Base-by-base conservation (phyloP, 2,329 filamentous ascomycete species). In the Zarea fungicola region DNA sequence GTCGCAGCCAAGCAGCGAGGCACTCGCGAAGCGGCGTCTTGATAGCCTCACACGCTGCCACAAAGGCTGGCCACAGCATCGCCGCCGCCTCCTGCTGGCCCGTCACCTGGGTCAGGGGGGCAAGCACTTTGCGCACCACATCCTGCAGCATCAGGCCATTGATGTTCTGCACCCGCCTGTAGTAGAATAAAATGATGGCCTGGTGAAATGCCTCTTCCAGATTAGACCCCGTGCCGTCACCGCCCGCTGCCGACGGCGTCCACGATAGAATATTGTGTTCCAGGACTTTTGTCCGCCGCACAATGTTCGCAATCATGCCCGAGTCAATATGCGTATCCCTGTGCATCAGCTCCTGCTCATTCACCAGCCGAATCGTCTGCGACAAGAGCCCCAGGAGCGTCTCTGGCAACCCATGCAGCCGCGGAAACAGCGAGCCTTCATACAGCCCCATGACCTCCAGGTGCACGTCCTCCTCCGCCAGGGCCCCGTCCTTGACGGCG, bases 81-180 rank as follows among this genome's bases (percentile, higher is more conserved):
- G 16, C n/a, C 14, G 32, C 42, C n/a, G 42, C 32, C 21, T 45
- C 32, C 22, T 37, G 32, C 16, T 31, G 32, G 23, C 16, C 25
- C n/a, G 23, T 9, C 9, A 9, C 16, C 18, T 18, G 3, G 32
- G 23, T 22, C 18, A 45, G 18, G 16, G 22, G 16, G 8, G 18
- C 37, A 10, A 48, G 22, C 16, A 48, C 29, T n/a, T 35, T 48
- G 13, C 22, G 28, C 16, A 41, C 45, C 13, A 23, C 31, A 19
- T 48, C 29, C 16, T 48, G 45, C 29, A 48, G 16, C 29, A 48
- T 48, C 22, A 48, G 16, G 5, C 25, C 45, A 34, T 48, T 48
- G 23, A 48, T 42, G 9, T 48, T 48, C 13, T 48, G 45, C 9
- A 48, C 29, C 4, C 45, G 18, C 22, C 45, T 21, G 31, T 48